Base-by-base conservation (phyloP, 164 flowering plant species). In the Sedum album region DNA sequence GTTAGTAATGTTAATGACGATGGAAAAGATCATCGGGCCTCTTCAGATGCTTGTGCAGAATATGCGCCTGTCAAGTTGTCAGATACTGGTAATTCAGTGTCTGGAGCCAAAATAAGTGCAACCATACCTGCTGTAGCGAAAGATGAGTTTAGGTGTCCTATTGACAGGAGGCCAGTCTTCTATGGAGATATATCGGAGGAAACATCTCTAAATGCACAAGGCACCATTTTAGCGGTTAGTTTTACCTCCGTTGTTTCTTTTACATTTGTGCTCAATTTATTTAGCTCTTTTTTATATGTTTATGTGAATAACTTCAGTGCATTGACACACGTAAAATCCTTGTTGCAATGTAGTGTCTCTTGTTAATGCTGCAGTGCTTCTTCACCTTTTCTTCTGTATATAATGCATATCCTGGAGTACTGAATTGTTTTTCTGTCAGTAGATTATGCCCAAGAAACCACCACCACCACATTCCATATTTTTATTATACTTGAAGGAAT, bases 161-260 rank as follows among this genome's bases (percentile, higher is more conserved):
- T 1, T 55, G 30, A 23, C 14, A 25, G 61, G 31, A 55, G 14
- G 14, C 62, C 20, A 30, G 33, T 57, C 33, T 57, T 57, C 33
- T 28, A 57, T 57, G 62, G 62, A 57, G 62, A 57, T 57, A 57
- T 57, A 26, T 57, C 33, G 2, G 62, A 28, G 62, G 33, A 57
- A 57, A 15, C 62, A 51, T 1, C 26, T n/a, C 57, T 1, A 51
- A n/a, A n/a, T 51, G 4, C 57, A n/a, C 57, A n/a, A 51, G 26
- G 57, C 23, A 51, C 26, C 6, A 25, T 51, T 21, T 4, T n/a
- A 21, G 11, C 11, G 57, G 57, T 51, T 57, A 57, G 33, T 23
- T 53, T 53, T 53, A 2, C 9, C 9, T 6, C 13, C 5, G 4
- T 25, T 25, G n/a, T 26, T 55, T 25, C 31, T 55, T 25, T 26